A percentile compares a stretch with the other conserved stretches of the same genome.
Evolutionary conservation across 1,139 yeast species (phyloP).

Genomic region (Waltiozyma sp.): DNA sequence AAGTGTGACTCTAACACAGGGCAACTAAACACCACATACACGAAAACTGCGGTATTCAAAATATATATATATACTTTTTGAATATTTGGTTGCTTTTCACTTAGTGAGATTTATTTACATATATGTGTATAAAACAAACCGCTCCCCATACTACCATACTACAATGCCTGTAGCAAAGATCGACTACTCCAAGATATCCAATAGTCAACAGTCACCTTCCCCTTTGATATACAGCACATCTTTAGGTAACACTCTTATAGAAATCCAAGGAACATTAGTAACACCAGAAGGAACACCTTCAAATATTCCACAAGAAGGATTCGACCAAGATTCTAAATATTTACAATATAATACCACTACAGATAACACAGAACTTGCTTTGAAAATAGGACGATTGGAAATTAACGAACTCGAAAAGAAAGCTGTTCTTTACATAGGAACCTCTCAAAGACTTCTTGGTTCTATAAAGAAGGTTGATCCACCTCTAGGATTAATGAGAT

Average conservation of each 20-base stretch:
- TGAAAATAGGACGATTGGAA: constrained; percentile 47
- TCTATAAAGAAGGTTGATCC: constrained; percentile 40
- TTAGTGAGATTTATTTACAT: no score
- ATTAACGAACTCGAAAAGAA: constrained; percentile 31
- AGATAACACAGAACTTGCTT: constrained; percentile 29
- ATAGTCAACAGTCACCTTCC: constrained; percentile 11
- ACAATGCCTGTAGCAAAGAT: constrained; percentile 21
- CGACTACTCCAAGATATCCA: constrained; percentile 23
- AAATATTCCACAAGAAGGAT: constrained; percentile 5
- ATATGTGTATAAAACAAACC: no score
- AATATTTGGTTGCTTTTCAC: no score
- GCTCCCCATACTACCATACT: no score
- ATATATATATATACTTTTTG: no score
- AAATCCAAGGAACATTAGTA: constrained; percentile 63
- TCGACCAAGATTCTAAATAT: constrained; percentile 22
- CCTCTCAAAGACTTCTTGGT: constrained; percentile 57
- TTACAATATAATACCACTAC: constrained; percentile 28
- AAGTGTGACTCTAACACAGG: no score
- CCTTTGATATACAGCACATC: constrained; percentile 34
- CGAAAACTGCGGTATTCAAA: no score
- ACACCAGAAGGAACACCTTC: constrained; percentile 32
- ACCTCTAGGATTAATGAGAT: constrained; percentile 50
- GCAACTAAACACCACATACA: no score
- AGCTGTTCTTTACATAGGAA: constrained; percentile 52
- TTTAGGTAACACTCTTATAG: constrained; percentile 46